These are phyloP conservation scores for Populus trichocarpa DNA, from an alignment of 441 rosid genomes.

Conservation along the genomic window DNA sequence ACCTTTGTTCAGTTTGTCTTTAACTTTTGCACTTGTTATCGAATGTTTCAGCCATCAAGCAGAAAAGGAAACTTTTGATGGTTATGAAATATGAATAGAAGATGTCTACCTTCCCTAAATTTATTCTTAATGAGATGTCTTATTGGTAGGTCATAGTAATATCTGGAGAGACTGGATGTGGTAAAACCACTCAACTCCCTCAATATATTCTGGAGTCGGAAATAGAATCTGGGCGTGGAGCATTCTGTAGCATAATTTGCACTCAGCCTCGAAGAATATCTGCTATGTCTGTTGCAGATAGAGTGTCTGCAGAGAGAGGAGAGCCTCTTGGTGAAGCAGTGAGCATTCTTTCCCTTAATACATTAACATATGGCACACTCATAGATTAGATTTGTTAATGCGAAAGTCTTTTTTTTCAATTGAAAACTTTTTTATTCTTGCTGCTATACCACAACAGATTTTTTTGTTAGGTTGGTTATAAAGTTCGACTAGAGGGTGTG, in stretches of 20 bases:
- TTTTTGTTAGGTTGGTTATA: constrained; percentile 93
- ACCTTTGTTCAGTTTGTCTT: not conserved
- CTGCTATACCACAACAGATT: constrained; percentile 50
- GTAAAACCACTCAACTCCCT: constrained; percentile 99
- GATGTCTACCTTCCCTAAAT: not conserved
- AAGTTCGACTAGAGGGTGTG: constrained; percentile 98
- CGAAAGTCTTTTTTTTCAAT: constrained; percentile 9
- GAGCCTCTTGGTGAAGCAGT: constrained; percentile 98
- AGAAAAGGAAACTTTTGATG: not conserved
- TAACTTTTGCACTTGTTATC: too few species aligned
- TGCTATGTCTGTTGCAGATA: constrained; percentile 97
- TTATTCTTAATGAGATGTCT: constrained; percentile 5
- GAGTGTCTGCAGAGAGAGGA: constrained; percentile 96
- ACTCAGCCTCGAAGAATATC: constrained; percentile 99
- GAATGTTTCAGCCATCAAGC: not conserved
- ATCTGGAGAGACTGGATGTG: constrained; percentile 99
- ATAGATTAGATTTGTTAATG: constrained; percentile 7
- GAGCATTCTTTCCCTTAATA: constrained; percentile 34
- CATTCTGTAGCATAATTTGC: constrained; percentile 92
- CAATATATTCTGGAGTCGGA: constrained; percentile 94
- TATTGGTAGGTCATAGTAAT: constrained; percentile 76
- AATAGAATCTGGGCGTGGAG: constrained; percentile 98
- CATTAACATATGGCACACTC: constrained; percentile 1
- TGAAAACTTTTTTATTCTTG: constrained; percentile 40
- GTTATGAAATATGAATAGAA: not conserved